phyloP scores from a whole-genome alignment of 306 rosid genomes.

The Begonia masoniana region DNA sequence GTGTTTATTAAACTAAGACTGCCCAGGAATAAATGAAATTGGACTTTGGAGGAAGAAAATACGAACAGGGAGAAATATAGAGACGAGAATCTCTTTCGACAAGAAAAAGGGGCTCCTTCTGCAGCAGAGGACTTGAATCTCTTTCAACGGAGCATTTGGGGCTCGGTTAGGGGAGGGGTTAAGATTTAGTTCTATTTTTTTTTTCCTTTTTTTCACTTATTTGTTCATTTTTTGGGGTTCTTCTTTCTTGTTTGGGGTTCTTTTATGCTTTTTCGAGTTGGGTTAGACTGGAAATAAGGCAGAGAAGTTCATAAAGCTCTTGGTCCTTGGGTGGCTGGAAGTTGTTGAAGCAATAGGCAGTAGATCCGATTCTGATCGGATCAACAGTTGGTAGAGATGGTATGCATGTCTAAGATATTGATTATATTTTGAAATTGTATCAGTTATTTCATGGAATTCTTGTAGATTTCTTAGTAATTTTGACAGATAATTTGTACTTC shows the following conservation, averaged over 20 bases:
- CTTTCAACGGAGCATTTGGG: slow-evolving; percentile 19
- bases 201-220: slow-evolving; percentile 11
- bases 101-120: slow-evolving; percentile 17
- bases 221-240: not conserved
- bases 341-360: slow-evolving; percentile 19
- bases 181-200: slow-evolving; percentile 16
- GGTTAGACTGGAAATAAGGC: slow-evolving; percentile 9
- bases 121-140: slow-evolving; percentile 25
- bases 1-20: slow-evolving; percentile 9
- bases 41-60: not conserved
- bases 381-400: slow-evolving; percentile 42
- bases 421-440: slow-evolving; percentile 12
- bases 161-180: slow-evolving; percentile 28
- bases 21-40: slow-evolving; percentile 4
- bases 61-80: slow-evolving; percentile 8
- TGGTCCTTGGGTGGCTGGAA: slow-evolving; percentile 20
- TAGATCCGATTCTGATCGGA: slow-evolving; percentile 78
- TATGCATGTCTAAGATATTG: slow-evolving; percentile 10
- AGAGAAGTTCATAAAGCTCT: slow-evolving; percentile 24
- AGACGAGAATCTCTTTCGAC: slow-evolving; percentile 7
- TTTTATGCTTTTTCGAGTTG: slow-evolving; percentile 9
- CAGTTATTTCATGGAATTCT: slow-evolving; percentile 13
- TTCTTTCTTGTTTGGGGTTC: slow-evolving; percentile 7
- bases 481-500: not conserved
- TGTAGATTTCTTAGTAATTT: not conserved